phyloP scores from a whole-genome alignment of 2,329 filamentous ascomycete species.

The Didymosphaeria variabile region DNA sequence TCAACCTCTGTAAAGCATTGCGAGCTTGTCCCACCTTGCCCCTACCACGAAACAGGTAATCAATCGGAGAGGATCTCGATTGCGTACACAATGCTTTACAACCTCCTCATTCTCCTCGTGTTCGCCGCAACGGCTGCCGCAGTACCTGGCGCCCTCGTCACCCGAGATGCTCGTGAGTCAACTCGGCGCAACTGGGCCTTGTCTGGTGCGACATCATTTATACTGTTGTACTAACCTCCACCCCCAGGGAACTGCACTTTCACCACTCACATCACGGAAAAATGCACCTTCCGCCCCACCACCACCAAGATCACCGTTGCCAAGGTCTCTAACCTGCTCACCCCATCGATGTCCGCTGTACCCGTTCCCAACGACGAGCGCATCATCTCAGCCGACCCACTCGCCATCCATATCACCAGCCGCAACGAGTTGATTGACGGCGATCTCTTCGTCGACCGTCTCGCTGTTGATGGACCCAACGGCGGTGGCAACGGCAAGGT shows the following conservation, averaged over 20 bases:
- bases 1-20: background rate
- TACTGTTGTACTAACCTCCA: background rate
- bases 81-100: background rate
- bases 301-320: background rate
- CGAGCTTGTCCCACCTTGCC: background rate
- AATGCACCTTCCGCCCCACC: background rate
- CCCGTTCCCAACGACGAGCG: background rate
- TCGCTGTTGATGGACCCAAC: no score
- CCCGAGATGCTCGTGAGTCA: constrained; percentile 4
- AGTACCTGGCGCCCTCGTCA: background rate
- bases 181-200: background rate
- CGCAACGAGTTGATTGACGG: background rate
- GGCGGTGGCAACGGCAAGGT: background rate
- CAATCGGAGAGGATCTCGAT: background rate
- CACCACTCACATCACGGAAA: background rate
- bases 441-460: background rate
- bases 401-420: background rate
- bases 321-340: constrained; percentile 5
- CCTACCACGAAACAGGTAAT: background rate
- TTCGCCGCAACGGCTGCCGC: background rate
- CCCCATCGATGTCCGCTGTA: background rate
- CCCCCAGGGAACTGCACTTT: constrained; percentile 1
- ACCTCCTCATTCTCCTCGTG: background rate
- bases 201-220: no score
- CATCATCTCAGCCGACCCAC: background rate